Conservation (phyloP, 2,329 filamentous ascomycete genomes). For the Calycina herbarum region DNA sequence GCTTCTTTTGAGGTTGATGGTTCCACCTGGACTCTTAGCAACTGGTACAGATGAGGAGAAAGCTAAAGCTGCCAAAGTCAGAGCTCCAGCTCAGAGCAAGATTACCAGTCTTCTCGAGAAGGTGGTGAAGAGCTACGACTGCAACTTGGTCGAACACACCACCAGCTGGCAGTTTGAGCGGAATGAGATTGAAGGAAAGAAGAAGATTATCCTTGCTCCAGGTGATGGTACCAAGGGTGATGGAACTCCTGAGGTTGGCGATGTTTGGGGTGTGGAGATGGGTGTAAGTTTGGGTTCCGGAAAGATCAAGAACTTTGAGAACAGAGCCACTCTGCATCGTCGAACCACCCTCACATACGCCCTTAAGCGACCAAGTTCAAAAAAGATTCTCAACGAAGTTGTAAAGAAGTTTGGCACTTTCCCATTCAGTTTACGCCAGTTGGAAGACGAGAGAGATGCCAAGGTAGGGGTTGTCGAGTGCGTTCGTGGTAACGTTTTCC, state of each 20-base stretch:
- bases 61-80: constrained; percentile 81
- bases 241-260: constrained; percentile 80
- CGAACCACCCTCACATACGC: constrained; percentile 89
- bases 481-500: constrained; percentile 86
- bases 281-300: constrained; percentile 87
- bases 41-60: constrained; percentile 91
- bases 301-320: constrained; percentile 90
- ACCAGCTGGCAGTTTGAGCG: constrained; percentile 96
- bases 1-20: constrained; percentile 84
- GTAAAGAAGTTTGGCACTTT: constrained; percentile 97
- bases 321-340: constrained; percentile 88
- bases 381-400: constrained; percentile 89
- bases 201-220: constrained; percentile 92
- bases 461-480: constrained; percentile 97
- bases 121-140: constrained; percentile 86
- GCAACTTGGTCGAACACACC: constrained; percentile 94
- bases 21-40: constrained; percentile 84
- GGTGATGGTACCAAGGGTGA: constrained; percentile 89
- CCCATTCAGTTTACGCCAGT: constrained; percentile 95
- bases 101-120: constrained; percentile 89
- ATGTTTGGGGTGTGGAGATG: constrained; percentile 98
- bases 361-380: constrained; percentile 90
- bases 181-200: constrained; percentile 94
- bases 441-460: constrained; percentile 93
- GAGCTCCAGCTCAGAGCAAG: constrained; percentile 79